A percentile compares a stretch with the other conserved stretches of the same genome.
Evolutionary conservation across 805 yeast species (phyloP).

Genomic region (Blastobotrys parvus): DNA sequence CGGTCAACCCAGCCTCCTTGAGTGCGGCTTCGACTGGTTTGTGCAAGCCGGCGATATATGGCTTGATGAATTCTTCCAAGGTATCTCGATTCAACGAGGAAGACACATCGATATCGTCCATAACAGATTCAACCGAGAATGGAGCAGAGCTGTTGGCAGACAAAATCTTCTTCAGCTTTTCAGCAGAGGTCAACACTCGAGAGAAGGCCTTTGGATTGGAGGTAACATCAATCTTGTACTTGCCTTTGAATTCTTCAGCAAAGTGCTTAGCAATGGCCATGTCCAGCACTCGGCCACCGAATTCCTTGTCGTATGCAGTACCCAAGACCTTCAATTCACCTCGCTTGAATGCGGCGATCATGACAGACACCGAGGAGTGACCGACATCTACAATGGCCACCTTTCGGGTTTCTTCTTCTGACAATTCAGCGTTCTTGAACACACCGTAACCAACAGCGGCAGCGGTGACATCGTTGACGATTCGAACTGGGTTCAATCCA

Average conservation of each 20-base stretch:
- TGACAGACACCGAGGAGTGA: slow-evolving; percentile 87
- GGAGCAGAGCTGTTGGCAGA: slow-evolving; percentile 96
- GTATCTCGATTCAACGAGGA: slow-evolving; percentile 84
- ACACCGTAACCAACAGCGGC: slow-evolving; percentile 99
- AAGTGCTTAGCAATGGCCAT: slow-evolving; percentile 89
- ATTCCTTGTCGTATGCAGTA: slow-evolving; percentile 87
- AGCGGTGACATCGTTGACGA: slow-evolving; percentile 95
- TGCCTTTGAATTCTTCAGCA: slow-evolving; percentile 82
- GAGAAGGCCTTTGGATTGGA: slow-evolving; percentile 91
- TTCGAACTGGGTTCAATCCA: slow-evolving; percentile 95
- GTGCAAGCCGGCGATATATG: slow-evolving; percentile 67
- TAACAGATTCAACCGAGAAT: slow-evolving; percentile 88
- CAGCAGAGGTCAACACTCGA: slow-evolving; percentile 87
- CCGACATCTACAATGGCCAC: slow-evolving; percentile 96
- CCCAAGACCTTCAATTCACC: slow-evolving; percentile 94
- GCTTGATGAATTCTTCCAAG: slow-evolving; percentile 81
- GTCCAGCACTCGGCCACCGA: slow-evolving; percentile 98
- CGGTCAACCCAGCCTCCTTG: slow-evolving; percentile 63
- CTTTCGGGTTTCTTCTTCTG: slow-evolving; percentile 85
- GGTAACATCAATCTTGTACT: slow-evolving; percentile 88
- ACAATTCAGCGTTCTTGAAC: slow-evolving; percentile 83
- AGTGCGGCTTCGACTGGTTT: slow-evolving; percentile 78
- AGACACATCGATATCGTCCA: slow-evolving; percentile 94
- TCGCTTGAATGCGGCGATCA: slow-evolving; percentile 84
- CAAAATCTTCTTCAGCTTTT: slow-evolving; percentile 87